Conservation (phyloP, 139 green algal genomes). For the Medakamo hakoo region DNA sequence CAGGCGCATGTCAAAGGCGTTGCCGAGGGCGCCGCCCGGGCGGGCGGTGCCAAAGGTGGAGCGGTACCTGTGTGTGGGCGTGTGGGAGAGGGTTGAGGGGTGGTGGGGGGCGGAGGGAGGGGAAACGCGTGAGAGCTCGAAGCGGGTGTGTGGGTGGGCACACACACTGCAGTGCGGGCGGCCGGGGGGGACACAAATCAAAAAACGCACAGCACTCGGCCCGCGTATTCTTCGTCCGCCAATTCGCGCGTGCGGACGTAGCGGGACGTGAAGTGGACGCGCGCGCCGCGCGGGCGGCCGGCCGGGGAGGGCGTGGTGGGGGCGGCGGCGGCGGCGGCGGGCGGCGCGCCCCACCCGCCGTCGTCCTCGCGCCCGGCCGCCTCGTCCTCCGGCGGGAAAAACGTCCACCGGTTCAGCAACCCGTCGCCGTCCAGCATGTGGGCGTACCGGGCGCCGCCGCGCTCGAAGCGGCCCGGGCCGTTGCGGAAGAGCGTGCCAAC, state of each 20-base stretch:
- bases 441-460: conserved; percentile 7
- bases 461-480: conserved; percentile 20
- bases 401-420: conserved; percentile 8
- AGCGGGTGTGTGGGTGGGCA: conserved; percentile 9
- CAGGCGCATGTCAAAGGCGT: conserved; percentile 18
- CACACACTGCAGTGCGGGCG: conserved; percentile 7
- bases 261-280: not conserved
- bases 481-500: conserved; percentile 30
- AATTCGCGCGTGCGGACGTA: not conserved
- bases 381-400: conserved; percentile 17
- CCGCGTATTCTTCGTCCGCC: not conserved
- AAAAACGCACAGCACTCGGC: not conserved
- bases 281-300: too few relatives aligned
- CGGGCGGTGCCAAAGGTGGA: conserved; percentile 30
- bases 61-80: too few relatives aligned
- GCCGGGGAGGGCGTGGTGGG: too few relatives aligned
- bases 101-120: too few relatives aligned
- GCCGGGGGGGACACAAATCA: not conserved
- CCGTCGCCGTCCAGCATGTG: conserved; percentile 41
- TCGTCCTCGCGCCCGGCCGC: conserved; percentile 13
- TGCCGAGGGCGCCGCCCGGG: conserved; percentile 8
- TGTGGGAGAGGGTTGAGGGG: too few relatives aligned
- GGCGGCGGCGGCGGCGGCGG: too few relatives aligned
- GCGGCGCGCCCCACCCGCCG: too few relatives aligned
- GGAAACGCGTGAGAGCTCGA: too few relatives aligned